Evolutionary conservation across 306 rosid genomes (phyloP).

Genomic region (cucumber (Cucumis sativus)): Cucumber_9930_V3 NC_026655.2:26942001-26942500

Average conservation of each 20-base stretch:
- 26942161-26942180: slow-evolving; percentile 26
- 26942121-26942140: slow-evolving; percentile 24
- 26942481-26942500: slow-evolving; percentile 52
- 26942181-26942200: slow-evolving; percentile 27
- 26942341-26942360: slow-evolving; percentile 31
- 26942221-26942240: slow-evolving; percentile 11
- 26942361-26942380: slow-evolving; percentile 23
- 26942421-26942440: slow-evolving; percentile 43
- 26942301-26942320: slow-evolving; percentile 42
- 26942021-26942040: slow-evolving; percentile 9
- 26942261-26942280: slow-evolving; percentile 30
- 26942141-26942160: slow-evolving; percentile 33
- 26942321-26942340: slow-evolving; percentile 46
- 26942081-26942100: slow-evolving; percentile 32
- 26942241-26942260: slow-evolving; percentile 17
- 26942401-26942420: slow-evolving; percentile 33
- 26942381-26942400: slow-evolving; percentile 28
- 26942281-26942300: slow-evolving; percentile 43
- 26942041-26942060: slow-evolving; percentile 33
- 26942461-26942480: slow-evolving; percentile 19
- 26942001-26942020: slow-evolving; percentile 13
- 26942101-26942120: slow-evolving; percentile 23
- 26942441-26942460: slow-evolving; percentile 27
- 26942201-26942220: slow-evolving; percentile 27
- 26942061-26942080: slow-evolving; percentile 35